Base-by-base conservation (phyloP, 148 eudicot species). In the Silene conica region DNA sequence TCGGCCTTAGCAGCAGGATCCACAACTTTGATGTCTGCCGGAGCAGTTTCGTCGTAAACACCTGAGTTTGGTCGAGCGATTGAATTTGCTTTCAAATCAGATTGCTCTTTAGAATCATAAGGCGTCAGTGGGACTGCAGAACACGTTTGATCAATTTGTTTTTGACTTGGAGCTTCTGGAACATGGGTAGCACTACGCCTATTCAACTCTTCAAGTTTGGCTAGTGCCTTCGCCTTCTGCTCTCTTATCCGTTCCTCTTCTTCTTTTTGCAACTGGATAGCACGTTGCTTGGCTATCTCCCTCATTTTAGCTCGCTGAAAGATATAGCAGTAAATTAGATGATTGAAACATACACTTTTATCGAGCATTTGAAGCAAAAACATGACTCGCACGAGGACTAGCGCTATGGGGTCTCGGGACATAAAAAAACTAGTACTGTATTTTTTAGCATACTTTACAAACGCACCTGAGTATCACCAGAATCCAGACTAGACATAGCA, bases 151-250 rank as follows among this genome's bases (percentile, higher is more conserved):
- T 26, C 80, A 52, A 66, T 74, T 52, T 88, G 87, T 66, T 78
- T 87, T 78, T 83, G 85, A 61, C 50, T 38, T 7, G 43, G 43
- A 38, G 43, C 43, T 38, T 38, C 43, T 38, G 43, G 43, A 38
- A 38, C 43, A 38, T 38, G 43, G 71, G 76, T 79, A 58, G 70
- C 85, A 82, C 84, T 84, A 61, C 97, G 96, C 73, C 89, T 78
- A 74, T 95, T 83, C 84, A 96, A 79, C 79, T 96, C 99, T 76
- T 92, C 94, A 76, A 96, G 82, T 82, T 96, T 96, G 63, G 96
- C 99, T 61, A 75, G 80, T 75, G 97, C 99, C 85, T 92, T 96
- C 50, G 97, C 99, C 79, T 84, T 92, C 86, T 87, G 99, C 74
- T 96, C 96, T 80, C 87, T 85, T 19, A 68, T 85, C 21, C 97